phyloP scores from a whole-genome alignment of 164 flowering plant species.

The Euptelea pleiosperma region DNA sequence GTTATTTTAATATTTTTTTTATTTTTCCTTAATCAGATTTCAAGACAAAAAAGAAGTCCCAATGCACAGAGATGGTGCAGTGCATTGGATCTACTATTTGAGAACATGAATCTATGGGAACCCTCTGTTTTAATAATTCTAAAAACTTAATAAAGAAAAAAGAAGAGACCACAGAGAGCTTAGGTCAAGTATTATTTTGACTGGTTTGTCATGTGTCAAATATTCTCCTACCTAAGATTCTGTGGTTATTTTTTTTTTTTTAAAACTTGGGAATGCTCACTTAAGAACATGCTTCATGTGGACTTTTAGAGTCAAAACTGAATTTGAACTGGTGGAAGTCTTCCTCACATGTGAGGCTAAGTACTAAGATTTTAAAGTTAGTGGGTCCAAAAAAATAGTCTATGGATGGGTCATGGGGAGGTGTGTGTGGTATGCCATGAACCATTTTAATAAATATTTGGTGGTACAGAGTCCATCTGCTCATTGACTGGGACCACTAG shows the following conservation, averaged over 20 bases:
- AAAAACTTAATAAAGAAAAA: background rate
- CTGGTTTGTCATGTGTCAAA: background rate
- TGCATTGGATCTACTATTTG: background rate
- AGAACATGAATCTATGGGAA: background rate
- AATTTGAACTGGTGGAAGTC: background rate
- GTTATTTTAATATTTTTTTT: background rate
- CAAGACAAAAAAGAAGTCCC: constrained; percentile 9
- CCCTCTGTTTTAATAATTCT: background rate
- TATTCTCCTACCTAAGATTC: too few species aligned
- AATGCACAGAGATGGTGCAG: constrained; percentile 1
- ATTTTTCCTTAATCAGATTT: background rate
- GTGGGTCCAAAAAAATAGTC: too few species aligned
- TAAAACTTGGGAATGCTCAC: background rate
- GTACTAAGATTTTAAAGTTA: too few species aligned
- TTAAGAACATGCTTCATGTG: background rate
- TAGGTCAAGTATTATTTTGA: background rate
- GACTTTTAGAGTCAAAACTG: background rate
- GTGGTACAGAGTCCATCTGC: too few species aligned
- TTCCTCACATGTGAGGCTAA: background rate
- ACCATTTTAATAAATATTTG: too few species aligned
- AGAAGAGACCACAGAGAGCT: background rate
- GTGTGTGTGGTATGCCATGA: too few species aligned
- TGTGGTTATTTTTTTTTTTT: too few species aligned
- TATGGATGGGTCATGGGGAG: too few species aligned
- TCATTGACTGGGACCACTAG: too few species aligned